A percentile compares a stretch with the other conserved stretches of the same genome.
Evolutionary conservation across 2,329 filamentous ascomycete genomes (phyloP).

Genomic region (Pyrenophora teres): DNA sequence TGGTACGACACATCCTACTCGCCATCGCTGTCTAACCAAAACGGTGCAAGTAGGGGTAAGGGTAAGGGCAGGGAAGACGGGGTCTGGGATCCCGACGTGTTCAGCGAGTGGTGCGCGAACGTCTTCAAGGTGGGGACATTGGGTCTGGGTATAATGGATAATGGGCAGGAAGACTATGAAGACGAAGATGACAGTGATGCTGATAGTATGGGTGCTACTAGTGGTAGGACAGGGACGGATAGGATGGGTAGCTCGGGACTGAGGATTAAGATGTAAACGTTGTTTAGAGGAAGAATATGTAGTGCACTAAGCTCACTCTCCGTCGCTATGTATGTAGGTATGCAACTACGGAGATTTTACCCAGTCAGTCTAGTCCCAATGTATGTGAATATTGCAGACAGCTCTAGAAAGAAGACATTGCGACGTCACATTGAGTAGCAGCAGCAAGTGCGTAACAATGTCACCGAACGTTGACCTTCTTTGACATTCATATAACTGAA

Average conservation of each 20-base stretch:
- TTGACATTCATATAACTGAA: too few species aligned
- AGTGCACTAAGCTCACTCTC: background rate
- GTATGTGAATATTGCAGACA: too few species aligned
- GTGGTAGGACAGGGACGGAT: constrained; percentile 35
- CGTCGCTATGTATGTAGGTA: background rate
- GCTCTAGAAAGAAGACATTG: too few species aligned
- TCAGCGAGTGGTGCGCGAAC: constrained; percentile 64
- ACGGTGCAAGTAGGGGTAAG: constrained; percentile 24
- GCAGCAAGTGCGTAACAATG: too few species aligned
- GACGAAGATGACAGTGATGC: constrained; percentile 28
- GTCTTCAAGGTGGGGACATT: constrained; percentile 62
- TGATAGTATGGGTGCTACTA: constrained; percentile 30
- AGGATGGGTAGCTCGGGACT: constrained; percentile 35
- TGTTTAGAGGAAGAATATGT: background rate
- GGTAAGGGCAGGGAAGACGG: constrained; percentile 64
- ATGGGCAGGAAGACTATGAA: constrained; percentile 13
- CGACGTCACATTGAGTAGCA: too few species aligned
- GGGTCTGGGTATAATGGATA: constrained; percentile 36
- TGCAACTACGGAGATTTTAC: background rate
- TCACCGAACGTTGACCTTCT: too few species aligned
- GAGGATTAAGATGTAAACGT: constrained; percentile 35
- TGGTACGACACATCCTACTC: constrained; percentile 62
- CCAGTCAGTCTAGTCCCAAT: too few species aligned
- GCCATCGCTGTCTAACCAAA: constrained; percentile 26
- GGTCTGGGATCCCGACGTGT: constrained; percentile 68